Conservation (phyloP, 1,284 basidiomycete species). For the Megacollybia platyphylla region DNA sequence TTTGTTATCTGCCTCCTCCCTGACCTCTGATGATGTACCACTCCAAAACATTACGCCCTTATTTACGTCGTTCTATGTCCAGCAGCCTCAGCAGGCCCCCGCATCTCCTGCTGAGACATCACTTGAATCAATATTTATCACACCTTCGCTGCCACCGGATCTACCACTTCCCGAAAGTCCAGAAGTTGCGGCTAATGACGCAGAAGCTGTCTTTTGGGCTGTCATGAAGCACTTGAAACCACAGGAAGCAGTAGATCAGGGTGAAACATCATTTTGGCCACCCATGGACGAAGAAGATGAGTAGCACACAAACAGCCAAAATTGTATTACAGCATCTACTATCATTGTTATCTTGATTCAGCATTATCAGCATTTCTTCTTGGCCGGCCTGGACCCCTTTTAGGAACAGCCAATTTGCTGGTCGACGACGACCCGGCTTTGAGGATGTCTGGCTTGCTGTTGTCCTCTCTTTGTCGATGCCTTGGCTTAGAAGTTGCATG, state of each 20-base stretch:
- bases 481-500: no score
- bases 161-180: conserved; percentile 37
- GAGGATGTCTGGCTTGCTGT: no score
- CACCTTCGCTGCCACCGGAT: conserved; percentile 12
- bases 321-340: no score
- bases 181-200: conserved; percentile 44
- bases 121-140: conserved; percentile 5
- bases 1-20: conserved; percentile 23
- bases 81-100: conserved; percentile 14
- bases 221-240: conserved; percentile 7
- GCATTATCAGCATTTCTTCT: no score
- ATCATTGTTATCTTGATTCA: no score
- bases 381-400: no score
- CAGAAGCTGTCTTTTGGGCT: conserved; percentile 52
- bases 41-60: conserved; percentile 16
- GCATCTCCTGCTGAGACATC: not conserved
- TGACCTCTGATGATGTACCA: conserved; percentile 3
- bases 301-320: no score
- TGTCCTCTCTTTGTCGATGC: no score
- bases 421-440: no score
- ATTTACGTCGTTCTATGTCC: conserved; percentile 45
- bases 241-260: not conserved
- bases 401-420: no score
- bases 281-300: not conserved
- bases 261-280: not conserved